Evolutionary conservation across 257 asterid species (phyloP).

Genomic region (Gentiana dahurica): DNA sequence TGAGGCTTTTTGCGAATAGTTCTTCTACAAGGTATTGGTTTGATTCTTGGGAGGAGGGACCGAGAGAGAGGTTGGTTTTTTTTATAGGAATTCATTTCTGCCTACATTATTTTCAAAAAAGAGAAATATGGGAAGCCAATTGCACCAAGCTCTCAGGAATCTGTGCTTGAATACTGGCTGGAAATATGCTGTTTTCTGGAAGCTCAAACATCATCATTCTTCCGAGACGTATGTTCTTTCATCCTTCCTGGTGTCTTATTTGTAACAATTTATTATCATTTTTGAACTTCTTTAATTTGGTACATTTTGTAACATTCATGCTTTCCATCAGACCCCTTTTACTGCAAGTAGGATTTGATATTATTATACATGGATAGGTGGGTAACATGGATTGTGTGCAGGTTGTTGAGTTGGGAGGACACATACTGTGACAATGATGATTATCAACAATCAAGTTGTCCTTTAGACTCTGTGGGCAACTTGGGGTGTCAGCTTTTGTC

Average conservation of each 20-base stretch:
- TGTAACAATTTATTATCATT: not conserved
- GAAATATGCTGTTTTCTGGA: conserved; percentile 94
- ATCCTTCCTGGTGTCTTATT: conserved; percentile 1
- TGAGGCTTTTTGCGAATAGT: conserved; percentile 38
- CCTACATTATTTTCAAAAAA: conserved; percentile 16
- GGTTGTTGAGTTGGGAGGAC: conserved; percentile 87
- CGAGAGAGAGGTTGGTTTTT: conserved; percentile 10
- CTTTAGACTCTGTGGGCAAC: conserved; percentile 27
- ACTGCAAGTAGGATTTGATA: too few species aligned
- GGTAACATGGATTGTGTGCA: conserved; percentile 25
- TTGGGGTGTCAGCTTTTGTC: conserved; percentile 38
- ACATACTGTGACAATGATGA: conserved; percentile 50
- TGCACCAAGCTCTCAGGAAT: conserved; percentile 61
- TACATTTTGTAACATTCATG: too few species aligned
- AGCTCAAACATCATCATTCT: conserved; percentile 71
- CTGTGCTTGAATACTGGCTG: conserved; percentile 72
- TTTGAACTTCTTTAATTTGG: not conserved
- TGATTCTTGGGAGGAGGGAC: conserved; percentile 14
- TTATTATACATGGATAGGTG: not conserved
- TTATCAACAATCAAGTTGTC: conserved; percentile 28
- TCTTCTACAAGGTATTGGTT: conserved; percentile 35
- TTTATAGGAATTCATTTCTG: conserved; percentile 10
- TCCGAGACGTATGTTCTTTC: conserved; percentile 63
- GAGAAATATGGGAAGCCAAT: conserved; percentile 52
- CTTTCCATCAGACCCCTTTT: too few species aligned